Percentiles rank a stretch among this genome's conserved stretches.
Conservation (phyloP, 352 stramenopile species). For the Globisporangium paddicum region DNA sequence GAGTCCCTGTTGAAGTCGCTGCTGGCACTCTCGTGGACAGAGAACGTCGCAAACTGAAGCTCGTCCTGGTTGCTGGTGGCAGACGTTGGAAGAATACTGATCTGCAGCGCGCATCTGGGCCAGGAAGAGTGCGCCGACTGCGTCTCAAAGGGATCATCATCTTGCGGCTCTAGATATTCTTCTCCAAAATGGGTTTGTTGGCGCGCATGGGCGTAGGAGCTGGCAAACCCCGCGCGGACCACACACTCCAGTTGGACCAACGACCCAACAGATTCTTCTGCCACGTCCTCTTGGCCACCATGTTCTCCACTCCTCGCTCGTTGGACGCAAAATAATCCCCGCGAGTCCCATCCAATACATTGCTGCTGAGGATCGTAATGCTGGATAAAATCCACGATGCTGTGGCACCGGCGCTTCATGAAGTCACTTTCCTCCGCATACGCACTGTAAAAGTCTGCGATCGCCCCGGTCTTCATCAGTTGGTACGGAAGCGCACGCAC, state of each 20-base stretch:
- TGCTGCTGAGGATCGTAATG: conserved; percentile 7
- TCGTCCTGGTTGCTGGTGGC: neutral
- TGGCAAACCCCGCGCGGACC: neutral
- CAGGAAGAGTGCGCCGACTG: neutral
- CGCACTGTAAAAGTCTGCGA: conserved; percentile 8
- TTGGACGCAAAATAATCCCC: neutral
- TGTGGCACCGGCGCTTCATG: conserved; percentile 12
- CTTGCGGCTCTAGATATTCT: neutral
- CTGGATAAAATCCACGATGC: conserved; percentile 5
- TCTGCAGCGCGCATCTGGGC: neutral
- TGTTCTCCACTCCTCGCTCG: neutral
- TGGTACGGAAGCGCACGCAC: neutral
- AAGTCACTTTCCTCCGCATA: conserved; percentile 11
- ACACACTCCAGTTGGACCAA: neutral
- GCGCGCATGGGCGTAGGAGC: neutral
- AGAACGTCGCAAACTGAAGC: neutral
- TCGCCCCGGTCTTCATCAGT: neutral
- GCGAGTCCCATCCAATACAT: neutral
- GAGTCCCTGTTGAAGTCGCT: neutral
- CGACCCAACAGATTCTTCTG: neutral
- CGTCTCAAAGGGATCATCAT: neutral
- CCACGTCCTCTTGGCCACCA: neutral
- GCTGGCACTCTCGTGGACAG: neutral
- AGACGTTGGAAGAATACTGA: neutral
- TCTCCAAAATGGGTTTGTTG: neutral